These are phyloP conservation scores for Pseudocercospora crystallina DNA, from an alignment of 2,329 filamentous ascomycete genomes.

Conservation along the genomic window DNA sequence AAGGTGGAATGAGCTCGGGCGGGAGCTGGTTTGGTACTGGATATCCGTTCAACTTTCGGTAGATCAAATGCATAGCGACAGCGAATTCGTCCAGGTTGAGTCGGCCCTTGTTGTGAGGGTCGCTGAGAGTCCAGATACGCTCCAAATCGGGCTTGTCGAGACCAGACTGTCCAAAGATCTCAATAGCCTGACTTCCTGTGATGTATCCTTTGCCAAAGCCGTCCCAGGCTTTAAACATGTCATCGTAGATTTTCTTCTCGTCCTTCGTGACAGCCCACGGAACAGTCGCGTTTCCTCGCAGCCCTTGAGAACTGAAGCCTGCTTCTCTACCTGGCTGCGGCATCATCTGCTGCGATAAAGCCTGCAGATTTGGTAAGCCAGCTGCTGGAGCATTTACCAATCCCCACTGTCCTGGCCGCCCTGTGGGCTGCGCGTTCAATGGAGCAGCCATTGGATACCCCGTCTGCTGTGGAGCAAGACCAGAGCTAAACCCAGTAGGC, in stretches of 20 bases:
- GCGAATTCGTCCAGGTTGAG: slow-evolving; percentile 97
- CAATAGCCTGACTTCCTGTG: slow-evolving; percentile 86
- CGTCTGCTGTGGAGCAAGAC: slow-evolving; percentile 58
- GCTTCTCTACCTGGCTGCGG: slow-evolving; percentile 88
- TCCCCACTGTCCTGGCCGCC: slow-evolving; percentile 94
- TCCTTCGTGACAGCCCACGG: slow-evolving; percentile 99
- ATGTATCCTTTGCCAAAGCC: slow-evolving; percentile 91
- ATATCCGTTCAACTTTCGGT: slow-evolving; percentile 94
- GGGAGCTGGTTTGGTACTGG: slow-evolving; percentile 84
- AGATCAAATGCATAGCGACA: slow-evolving; percentile 98
- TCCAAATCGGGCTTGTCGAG: slow-evolving; percentile 88
- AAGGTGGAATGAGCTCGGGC: slow-evolving; percentile 89
- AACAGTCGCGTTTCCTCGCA: slow-evolving; percentile 91
- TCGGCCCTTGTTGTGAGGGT: slow-evolving; percentile 89
- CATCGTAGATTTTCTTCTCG: slow-evolving; percentile 95
- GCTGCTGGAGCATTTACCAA: slow-evolving; percentile 89
- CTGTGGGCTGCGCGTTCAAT: slow-evolving; percentile 91
- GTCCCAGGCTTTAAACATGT: slow-evolving; percentile 95
- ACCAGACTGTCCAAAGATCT: slow-evolving; percentile 95
- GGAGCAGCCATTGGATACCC: slow-evolving; percentile 65
- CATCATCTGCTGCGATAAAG: slow-evolving; percentile 93
- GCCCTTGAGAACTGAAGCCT: slow-evolving; percentile 80
- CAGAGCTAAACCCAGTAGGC: slow-evolving; percentile 68
- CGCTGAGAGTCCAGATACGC: slow-evolving; percentile 89
- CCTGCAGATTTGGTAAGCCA: slow-evolving; percentile 90